Evolutionary conservation across 352 stramenopile species (phyloP).

Genomic region (Globisporangium nunn): DNA sequence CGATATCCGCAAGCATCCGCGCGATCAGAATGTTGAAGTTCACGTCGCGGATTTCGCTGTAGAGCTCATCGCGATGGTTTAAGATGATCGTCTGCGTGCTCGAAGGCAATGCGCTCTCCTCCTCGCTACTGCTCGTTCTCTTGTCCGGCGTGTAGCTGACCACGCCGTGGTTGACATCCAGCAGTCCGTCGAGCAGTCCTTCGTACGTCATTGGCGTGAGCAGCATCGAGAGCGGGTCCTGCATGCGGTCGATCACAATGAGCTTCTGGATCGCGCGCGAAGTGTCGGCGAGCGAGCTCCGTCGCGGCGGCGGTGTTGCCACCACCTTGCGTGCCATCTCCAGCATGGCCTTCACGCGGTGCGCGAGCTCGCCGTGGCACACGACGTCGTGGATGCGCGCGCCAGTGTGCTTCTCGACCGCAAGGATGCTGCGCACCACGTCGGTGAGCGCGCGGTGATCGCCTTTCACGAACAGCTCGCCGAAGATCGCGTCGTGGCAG

Average conservation of each 20-base stretch:
- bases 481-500: constrained; percentile 61
- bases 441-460: constrained; percentile 50
- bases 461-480: constrained; percentile 61
- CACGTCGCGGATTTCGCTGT: constrained; percentile 61
- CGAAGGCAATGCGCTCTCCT: neutral
- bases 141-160: constrained; percentile 47
- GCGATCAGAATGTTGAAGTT: constrained; percentile 76
- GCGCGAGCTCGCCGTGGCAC: constrained; percentile 46
- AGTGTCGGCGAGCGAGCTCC: neutral
- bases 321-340: constrained; percentile 29
- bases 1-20: constrained; percentile 35
- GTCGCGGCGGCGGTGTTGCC: constrained; percentile 3
- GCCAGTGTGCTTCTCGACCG: constrained; percentile 40
- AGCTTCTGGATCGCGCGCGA: constrained; percentile 35
- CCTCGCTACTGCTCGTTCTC: neutral
- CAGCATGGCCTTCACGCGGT: constrained; percentile 55
- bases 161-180: constrained; percentile 69
- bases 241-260: constrained; percentile 68
- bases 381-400: constrained; percentile 28
- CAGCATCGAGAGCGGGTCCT: constrained; percentile 76
- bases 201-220: constrained; percentile 84
- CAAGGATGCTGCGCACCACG: constrained; percentile 58
- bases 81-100: constrained; percentile 47
- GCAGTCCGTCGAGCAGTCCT: constrained; percentile 60
- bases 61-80: constrained; percentile 66